Conservation (phyloP, 805 yeast genomes). For the Danielia oregonensis region DNA sequence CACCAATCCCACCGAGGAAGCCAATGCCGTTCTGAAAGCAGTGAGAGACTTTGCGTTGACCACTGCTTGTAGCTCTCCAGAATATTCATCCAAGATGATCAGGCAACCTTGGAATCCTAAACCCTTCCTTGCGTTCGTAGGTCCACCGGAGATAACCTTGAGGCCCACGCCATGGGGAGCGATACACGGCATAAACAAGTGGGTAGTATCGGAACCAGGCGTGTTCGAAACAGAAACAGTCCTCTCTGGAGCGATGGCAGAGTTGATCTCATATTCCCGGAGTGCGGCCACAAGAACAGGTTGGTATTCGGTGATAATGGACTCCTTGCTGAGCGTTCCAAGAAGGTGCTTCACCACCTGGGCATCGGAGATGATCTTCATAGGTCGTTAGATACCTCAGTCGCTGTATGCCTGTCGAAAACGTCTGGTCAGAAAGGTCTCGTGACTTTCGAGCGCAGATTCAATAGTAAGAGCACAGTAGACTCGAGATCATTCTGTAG, state of each 20-base stretch:
- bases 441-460: too few species aligned
- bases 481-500: too few species aligned
- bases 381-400: constrained; percentile 5
- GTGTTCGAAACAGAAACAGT: constrained; percentile 41
- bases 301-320: constrained; percentile 32
- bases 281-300: constrained; percentile 35
- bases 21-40: constrained; percentile 65
- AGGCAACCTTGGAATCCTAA: constrained; percentile 60
- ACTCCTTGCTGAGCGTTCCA: constrained; percentile 17
- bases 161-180: constrained; percentile 52
- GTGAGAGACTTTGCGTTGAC: constrained; percentile 58
- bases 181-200: constrained; percentile 65
- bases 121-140: constrained; percentile 23
- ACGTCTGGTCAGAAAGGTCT: too few species aligned
- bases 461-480: too few species aligned
- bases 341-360: constrained; percentile 26
- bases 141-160: constrained; percentile 57
- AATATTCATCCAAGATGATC: constrained; percentile 44
- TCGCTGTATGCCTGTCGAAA: background rate
- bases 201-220: constrained; percentile 34
- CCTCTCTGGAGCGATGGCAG: constrained; percentile 50
- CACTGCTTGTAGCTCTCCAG: constrained; percentile 51
- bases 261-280: constrained; percentile 38
- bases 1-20: constrained; percentile 46
- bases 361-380: constrained; percentile 32